phyloP scores from a whole-genome alignment of 1,139 yeast species.

The Diutina sp. region DNA sequence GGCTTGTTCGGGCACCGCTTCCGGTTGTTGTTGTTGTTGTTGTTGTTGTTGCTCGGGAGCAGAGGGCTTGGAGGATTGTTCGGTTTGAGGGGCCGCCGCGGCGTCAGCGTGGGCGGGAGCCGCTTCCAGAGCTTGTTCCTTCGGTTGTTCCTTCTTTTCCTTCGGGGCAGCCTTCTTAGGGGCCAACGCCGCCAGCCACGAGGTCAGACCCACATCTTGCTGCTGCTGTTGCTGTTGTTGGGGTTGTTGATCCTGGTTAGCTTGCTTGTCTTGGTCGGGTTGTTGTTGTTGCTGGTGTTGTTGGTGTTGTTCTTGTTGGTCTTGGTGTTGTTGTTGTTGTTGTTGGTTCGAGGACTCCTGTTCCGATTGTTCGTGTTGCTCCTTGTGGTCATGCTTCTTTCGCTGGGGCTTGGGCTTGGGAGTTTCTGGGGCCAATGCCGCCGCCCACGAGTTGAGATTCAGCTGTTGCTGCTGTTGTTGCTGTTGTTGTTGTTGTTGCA shows the following conservation, averaged over 20 bases:
- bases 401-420: background rate
- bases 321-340: background rate
- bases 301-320: slow-evolving; percentile 4
- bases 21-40: slow-evolving; percentile 5
- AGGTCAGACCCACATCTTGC: slow-evolving; percentile 8
- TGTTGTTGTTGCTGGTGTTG: slow-evolving; percentile 4
- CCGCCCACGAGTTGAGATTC: slow-evolving; percentile 33
- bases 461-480: background rate
- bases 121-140: slow-evolving; percentile 6
- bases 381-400: slow-evolving; percentile 6
- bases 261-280: slow-evolving; percentile 3
- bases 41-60: slow-evolving; percentile 4
- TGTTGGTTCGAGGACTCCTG: slow-evolving; percentile 1
- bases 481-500: background rate
- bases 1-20: background rate
- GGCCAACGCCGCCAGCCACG: slow-evolving; percentile 53
- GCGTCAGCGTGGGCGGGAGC: slow-evolving; percentile 9
- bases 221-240: slow-evolving; percentile 4
- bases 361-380: slow-evolving; percentile 5
- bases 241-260: slow-evolving; percentile 5
- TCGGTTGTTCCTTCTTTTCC: background rate
- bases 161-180: slow-evolving; percentile 30
- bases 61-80: slow-evolving; percentile 6
- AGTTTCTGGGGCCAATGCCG: slow-evolving; percentile 22
- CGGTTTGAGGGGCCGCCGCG: slow-evolving; percentile 7